Evolutionary conservation across 805 yeast species (phyloP).

Genomic region (Monosporozyma siamensis): DNA sequence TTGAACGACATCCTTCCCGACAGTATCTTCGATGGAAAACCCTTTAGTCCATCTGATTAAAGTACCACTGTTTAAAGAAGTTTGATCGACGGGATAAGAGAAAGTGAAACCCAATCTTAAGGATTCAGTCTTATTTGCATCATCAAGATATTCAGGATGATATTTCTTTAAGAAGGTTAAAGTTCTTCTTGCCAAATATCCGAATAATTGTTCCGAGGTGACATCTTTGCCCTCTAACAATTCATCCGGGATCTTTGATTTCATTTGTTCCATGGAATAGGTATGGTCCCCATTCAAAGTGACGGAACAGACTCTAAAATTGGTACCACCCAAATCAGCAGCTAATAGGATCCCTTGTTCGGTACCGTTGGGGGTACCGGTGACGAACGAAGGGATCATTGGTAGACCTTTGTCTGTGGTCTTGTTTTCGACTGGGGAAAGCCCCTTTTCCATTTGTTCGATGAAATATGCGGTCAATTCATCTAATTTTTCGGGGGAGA

Average conservation of each 20-base stretch:
- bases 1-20: conserved; percentile 73
- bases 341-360: conserved; percentile 81
- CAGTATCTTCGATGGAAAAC: conserved; percentile 73
- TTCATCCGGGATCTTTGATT: conserved; percentile 69
- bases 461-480: conserved; percentile 43
- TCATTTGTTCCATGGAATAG: conserved; percentile 63
- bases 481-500: conserved; percentile 19
- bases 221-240: conserved; percentile 47
- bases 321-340: conserved; percentile 94
- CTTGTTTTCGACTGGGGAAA: conserved; percentile 22
- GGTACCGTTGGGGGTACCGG: conserved; percentile 76
- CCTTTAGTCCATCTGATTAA: conserved; percentile 96
- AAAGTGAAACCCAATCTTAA: conserved; percentile 88
- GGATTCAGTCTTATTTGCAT: conserved; percentile 9
- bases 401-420: conserved; percentile 47
- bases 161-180: conserved; percentile 53
- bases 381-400: conserved; percentile 90
- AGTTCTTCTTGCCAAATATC: conserved; percentile 64
- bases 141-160: conserved; percentile 39
- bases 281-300: conserved; percentile 66
- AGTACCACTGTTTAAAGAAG: conserved; percentile 66
- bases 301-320: conserved; percentile 89
- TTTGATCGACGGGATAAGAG: conserved; percentile 86
- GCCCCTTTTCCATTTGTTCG: conserved; percentile 52
- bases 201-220: conserved; percentile 57